phyloP scores from a whole-genome alignment of 768 basidiomycete species.

The Phlebiopsis flavidoalba region DNA sequence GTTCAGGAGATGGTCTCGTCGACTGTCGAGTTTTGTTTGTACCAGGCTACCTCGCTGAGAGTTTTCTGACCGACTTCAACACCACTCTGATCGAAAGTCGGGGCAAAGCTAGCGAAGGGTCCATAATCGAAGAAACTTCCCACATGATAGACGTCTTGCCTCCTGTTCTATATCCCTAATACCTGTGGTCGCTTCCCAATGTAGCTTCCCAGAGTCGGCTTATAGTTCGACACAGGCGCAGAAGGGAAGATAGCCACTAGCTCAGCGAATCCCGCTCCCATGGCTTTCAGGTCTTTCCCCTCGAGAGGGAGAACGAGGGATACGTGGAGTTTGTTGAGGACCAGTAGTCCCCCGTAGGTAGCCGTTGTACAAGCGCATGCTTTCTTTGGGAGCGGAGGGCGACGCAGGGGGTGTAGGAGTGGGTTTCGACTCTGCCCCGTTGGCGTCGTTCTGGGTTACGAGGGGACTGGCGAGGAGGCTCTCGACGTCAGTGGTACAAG shows the following conservation, averaged over 20 bases:
- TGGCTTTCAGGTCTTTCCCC: constrained; percentile 38
- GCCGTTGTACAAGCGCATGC: constrained; percentile 76
- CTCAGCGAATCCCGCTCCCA: constrained; percentile 66
- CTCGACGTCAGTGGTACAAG: constrained; percentile 42
- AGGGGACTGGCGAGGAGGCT: constrained; percentile 32
- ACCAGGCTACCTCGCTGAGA: constrained; percentile 56
- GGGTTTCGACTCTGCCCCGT: constrained; percentile 18
- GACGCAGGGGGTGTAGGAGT: constrained; percentile 25
- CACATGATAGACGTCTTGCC: constrained; percentile 54
- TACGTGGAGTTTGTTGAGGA: constrained; percentile 55
- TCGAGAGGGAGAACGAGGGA: constrained; percentile 30
- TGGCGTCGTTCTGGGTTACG: constrained; percentile 19
- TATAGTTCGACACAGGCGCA: constrained; percentile 34
- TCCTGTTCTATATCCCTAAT: constrained; percentile 38
- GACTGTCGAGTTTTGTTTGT: constrained; percentile 36
- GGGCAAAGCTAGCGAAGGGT: constrained; percentile 69
- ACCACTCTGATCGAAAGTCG: constrained; percentile 74
- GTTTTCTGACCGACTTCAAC: constrained; percentile 58
- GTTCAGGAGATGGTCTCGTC: not conserved
- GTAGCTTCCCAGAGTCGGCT: constrained; percentile 53
- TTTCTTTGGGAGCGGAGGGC: constrained; percentile 33
- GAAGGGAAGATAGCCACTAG: constrained; percentile 70
- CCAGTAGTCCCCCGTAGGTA: constrained; percentile 78
- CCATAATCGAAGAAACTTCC: constrained; percentile 77
- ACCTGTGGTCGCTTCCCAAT: constrained; percentile 16